Percentiles rank a stretch among this genome's conserved stretches.
Conservation (phyloP, 1,139 yeast genomes). For the Casaregolazyma lundiana region DNA sequence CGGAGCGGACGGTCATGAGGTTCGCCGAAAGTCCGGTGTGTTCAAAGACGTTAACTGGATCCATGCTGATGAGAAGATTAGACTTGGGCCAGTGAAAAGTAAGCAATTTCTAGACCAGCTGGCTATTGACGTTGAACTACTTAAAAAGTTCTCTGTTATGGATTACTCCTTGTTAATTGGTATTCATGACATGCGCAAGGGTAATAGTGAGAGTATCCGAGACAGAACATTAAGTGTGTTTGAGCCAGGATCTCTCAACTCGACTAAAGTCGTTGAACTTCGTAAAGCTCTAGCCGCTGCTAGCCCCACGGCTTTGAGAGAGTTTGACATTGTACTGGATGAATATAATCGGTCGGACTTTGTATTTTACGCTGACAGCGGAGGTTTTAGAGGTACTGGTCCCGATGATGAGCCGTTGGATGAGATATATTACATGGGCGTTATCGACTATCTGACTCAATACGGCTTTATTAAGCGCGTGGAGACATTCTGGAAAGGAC, state of each 20-base stretch:
- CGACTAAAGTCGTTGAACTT: conserved; percentile 32
- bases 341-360: conserved; percentile 33
- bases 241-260: conserved; percentile 32
- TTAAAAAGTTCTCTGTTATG: conserved; percentile 80
- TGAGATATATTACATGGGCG: conserved; percentile 83
- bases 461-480: conserved; percentile 71
- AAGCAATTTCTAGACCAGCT: conserved; percentile 62
- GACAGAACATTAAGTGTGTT: conserved; percentile 36
- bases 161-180: conserved; percentile 91
- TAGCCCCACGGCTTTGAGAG: conserved; percentile 34
- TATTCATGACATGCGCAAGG: conserved; percentile 66
- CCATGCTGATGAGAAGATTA: conserved; percentile 54
- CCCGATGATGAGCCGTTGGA: conserved; percentile 56
- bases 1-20: conserved; percentile 14
- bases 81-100: conserved; percentile 68
- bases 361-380: conserved; percentile 73
- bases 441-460: conserved; percentile 88
- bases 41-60: conserved; percentile 89
- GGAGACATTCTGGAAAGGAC: conserved; percentile 82
- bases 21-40: conserved; percentile 34
- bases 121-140: conserved; percentile 64
- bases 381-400: conserved; percentile 79
- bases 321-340: conserved; percentile 32
- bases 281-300: conserved; percentile 36
- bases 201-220: conserved; percentile 43